phyloP scores from a whole-genome alignment of 1,139 yeast species.

The Blastobotrys indianensis region DNA sequence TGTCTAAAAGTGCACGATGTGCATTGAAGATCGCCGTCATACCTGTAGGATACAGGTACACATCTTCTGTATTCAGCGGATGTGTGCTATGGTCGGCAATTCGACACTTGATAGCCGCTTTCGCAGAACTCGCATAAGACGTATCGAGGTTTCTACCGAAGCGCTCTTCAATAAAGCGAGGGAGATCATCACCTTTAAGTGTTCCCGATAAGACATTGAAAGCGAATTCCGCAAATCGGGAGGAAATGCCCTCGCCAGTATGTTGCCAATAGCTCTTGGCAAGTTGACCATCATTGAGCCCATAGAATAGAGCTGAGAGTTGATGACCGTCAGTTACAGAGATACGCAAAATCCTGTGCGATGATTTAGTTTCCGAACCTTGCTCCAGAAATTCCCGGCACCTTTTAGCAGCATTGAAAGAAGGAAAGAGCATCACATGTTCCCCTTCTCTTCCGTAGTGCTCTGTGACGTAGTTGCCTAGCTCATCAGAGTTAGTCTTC shows the following conservation, averaged over 20 bases:
- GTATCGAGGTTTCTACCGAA: conserved; percentile 85
- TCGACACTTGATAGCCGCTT: conserved; percentile 63
- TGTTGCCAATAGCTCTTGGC: conserved; percentile 96
- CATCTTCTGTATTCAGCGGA: conserved; percentile 41
- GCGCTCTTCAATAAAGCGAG: conserved; percentile 66
- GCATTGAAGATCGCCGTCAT: conserved; percentile 89
- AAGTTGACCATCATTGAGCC: conserved; percentile 47
- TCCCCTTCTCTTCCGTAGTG: conserved; percentile 79
- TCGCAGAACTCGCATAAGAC: conserved; percentile 69
- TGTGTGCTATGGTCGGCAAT: conserved; percentile 47
- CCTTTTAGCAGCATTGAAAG: conserved; percentile 71
- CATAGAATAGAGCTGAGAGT: conserved; percentile 73
- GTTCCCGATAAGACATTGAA: conserved; percentile 26
- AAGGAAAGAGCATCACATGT: conserved; percentile 66
- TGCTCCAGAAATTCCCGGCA: conserved; percentile 69
- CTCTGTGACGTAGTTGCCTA: conserved; percentile 28
- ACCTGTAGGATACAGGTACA: conserved; percentile 81
- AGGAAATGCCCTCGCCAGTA: conserved; percentile 90
- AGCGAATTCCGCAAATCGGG: conserved; percentile 81
- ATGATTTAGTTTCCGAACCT: conserved; percentile 29
- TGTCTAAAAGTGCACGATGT: conserved; percentile 56
- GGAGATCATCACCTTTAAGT: background rate
- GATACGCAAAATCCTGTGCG: conserved; percentile 59
- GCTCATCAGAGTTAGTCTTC: conserved; percentile 9
- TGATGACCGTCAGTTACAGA: conserved; percentile 51